These are phyloP conservation scores for Dalbergia cultrata DNA, from an alignment of 306 rosid species.

Conservation along the genomic window DNA sequence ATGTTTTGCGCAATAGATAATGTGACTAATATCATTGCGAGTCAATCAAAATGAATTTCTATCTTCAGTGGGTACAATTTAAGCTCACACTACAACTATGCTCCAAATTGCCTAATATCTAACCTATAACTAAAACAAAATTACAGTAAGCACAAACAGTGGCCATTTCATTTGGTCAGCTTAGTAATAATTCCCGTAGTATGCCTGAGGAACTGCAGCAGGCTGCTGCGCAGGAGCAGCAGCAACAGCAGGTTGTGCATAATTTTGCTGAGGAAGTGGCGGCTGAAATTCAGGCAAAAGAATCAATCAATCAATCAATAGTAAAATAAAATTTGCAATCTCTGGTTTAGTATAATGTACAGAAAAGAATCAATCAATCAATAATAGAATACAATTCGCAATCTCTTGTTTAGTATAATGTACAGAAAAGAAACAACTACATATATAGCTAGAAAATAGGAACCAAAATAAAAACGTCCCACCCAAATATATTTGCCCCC, in stretches of 20 bases:
- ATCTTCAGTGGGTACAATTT: constrained; percentile 15
- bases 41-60: constrained; percentile 40
- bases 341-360: neutral
- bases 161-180: constrained; percentile 38
- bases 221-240: constrained; percentile 84
- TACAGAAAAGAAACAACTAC: too few relatives aligned
- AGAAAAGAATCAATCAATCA: too few relatives aligned
- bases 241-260: constrained; percentile 69
- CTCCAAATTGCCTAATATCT: constrained; percentile 39
- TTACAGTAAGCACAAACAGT: constrained; percentile 51
- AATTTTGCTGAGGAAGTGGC: constrained; percentile 71
- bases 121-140: constrained; percentile 30
- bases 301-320: neutral
- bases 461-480: too few relatives aligned
- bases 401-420: too few relatives aligned
- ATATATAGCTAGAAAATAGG: too few relatives aligned
- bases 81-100: constrained; percentile 49
- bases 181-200: constrained; percentile 83
- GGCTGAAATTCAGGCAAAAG: constrained; percentile 58
- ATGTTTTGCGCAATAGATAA: neutral
- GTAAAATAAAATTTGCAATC: neutral
- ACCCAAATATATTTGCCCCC: too few relatives aligned
- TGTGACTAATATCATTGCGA: constrained; percentile 3
- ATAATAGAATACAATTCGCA: too few relatives aligned
- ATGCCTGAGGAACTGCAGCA: constrained; percentile 82